Conservation (phyloP, 78 protist genomes). For the Dictyostelium firmibasis region DNA sequence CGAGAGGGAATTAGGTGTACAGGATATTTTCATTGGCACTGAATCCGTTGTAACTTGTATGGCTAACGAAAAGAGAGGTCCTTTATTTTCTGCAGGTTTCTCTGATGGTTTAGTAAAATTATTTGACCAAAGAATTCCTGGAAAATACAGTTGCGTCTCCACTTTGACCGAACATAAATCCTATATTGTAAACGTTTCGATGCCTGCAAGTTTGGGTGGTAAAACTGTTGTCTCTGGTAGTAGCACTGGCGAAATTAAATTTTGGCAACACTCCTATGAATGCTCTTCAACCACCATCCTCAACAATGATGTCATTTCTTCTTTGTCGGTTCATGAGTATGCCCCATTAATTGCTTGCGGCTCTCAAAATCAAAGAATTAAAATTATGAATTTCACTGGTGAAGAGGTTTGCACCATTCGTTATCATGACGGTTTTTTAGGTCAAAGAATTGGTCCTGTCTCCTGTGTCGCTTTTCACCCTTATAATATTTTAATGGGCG, state of each 20-base stretch:
- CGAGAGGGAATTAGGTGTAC: slow-evolving; percentile 74
- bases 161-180: slow-evolving; percentile 73
- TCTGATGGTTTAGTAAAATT: slow-evolving; percentile 81
- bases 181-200: slow-evolving; percentile 61
- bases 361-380: slow-evolving; percentile 68
- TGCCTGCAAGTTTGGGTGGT: slow-evolving; percentile 63
- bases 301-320: slow-evolving; percentile 38
- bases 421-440: slow-evolving; percentile 94
- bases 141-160: slow-evolving; percentile 63
- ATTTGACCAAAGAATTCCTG: slow-evolving; percentile 66
- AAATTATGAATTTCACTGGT: slow-evolving; percentile 80
- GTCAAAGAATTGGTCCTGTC: slow-evolving; percentile 95
- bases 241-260: slow-evolving; percentile 70
- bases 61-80: slow-evolving; percentile 66
- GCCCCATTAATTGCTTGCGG: slow-evolving; percentile 83
- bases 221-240: slow-evolving; percentile 51
- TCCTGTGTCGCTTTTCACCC: slow-evolving; percentile 93
- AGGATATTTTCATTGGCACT: slow-evolving; percentile 45
- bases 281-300: slow-evolving; percentile 49
- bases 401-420: slow-evolving; percentile 73
- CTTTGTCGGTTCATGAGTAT: slow-evolving; percentile 72
- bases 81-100: slow-evolving; percentile 73
- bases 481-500: slow-evolving; percentile 83
- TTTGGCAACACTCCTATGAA: slow-evolving; percentile 75
- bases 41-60: slow-evolving; percentile 68